These are phyloP conservation scores for Penicillium sp. DNA, from an alignment of 2,329 filamentous ascomycete genomes.

Conservation along the genomic window DNA sequence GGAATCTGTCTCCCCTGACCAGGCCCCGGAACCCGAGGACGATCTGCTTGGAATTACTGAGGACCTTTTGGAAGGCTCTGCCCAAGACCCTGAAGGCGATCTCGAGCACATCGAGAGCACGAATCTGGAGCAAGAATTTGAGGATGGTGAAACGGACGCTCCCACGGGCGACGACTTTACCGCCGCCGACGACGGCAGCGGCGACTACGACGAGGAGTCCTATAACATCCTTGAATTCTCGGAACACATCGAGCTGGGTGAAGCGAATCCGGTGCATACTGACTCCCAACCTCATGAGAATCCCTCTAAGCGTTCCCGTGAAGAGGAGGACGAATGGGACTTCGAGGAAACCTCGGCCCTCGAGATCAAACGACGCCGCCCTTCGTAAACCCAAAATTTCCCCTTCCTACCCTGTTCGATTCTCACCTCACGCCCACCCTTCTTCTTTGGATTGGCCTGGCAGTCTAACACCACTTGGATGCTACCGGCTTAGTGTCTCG, in stretches of 20 bases:
- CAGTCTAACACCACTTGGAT: slow-evolving; percentile 1
- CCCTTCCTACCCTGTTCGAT: slow-evolving; percentile 3
- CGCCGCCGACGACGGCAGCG: slow-evolving; percentile 36
- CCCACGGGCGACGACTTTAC: slow-evolving; percentile 16
- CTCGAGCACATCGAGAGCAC: slow-evolving; percentile 14
- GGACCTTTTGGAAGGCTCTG: slow-evolving; percentile 34
- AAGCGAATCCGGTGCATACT: slow-evolving; percentile 22
- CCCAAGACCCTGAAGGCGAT: slow-evolving; percentile 15
- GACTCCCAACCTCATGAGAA: slow-evolving; percentile 26
- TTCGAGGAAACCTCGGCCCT: slow-evolving; percentile 26
- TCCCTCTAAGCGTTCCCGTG: slow-evolving; percentile 39
- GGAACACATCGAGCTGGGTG: slow-evolving; percentile 25
- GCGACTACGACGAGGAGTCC: slow-evolving; percentile 44
- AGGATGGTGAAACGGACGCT: slow-evolving; percentile 18
- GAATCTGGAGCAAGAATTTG: slow-evolving; percentile 22
- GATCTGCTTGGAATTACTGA: slow-evolving; percentile 37
- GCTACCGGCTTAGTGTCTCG: slow-evolving; percentile 1
- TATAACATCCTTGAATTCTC: slow-evolving; percentile 38
- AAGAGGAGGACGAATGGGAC: slow-evolving; percentile 38
- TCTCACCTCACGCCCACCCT: not conserved
- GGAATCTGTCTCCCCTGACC: slow-evolving; percentile 14
- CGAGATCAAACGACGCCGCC: slow-evolving; percentile 59
- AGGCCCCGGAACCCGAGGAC: slow-evolving; percentile 26
- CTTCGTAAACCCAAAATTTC: slow-evolving; percentile 36
- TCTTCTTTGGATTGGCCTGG: not conserved